phyloP scores from a whole-genome alignment of 352 stramenopile species.

The Globisporangium solare region DNA sequence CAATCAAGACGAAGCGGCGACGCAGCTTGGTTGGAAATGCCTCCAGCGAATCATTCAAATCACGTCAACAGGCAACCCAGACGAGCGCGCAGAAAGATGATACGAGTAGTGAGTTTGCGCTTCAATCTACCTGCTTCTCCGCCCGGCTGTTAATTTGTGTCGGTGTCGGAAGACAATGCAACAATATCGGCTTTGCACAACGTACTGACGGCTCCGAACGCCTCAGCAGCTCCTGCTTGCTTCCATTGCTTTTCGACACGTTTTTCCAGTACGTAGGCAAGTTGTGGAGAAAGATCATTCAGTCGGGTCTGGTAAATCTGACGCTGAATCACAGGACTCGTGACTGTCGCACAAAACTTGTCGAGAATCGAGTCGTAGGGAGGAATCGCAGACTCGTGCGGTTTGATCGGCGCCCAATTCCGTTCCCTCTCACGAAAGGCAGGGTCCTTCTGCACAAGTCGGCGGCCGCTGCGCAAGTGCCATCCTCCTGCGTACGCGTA shows the following conservation, averaged over 20 bases:
- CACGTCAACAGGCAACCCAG: conserved; percentile 13
- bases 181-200: conserved; percentile 42
- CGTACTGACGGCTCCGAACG: conserved; percentile 31
- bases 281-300: conserved; percentile 58
- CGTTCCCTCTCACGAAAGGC: conserved; percentile 28
- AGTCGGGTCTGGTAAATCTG: conserved; percentile 67
- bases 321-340: conserved; percentile 63
- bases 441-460: conserved; percentile 24
- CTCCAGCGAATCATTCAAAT: conserved; percentile 45
- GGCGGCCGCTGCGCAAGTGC: conserved; percentile 16
- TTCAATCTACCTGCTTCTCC: background rate
- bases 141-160: background rate
- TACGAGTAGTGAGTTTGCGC: background rate
- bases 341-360: conserved; percentile 74
- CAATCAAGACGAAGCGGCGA: conserved; percentile 3
- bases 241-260: conserved; percentile 55
- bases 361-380: conserved; percentile 75
- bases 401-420: conserved; percentile 50
- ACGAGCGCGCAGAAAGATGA: background rate
- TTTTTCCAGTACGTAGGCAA: conserved; percentile 70
- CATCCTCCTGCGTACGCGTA: conserved; percentile 11
- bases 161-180: conserved; percentile 1
- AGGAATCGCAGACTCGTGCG: conserved; percentile 47
- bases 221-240: conserved; percentile 20
- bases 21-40: conserved; percentile 21